These are phyloP conservation scores for Microdochium trichocladiopsis DNA, from an alignment of 2,329 filamentous ascomycete species.

Conservation along the genomic window DNA sequence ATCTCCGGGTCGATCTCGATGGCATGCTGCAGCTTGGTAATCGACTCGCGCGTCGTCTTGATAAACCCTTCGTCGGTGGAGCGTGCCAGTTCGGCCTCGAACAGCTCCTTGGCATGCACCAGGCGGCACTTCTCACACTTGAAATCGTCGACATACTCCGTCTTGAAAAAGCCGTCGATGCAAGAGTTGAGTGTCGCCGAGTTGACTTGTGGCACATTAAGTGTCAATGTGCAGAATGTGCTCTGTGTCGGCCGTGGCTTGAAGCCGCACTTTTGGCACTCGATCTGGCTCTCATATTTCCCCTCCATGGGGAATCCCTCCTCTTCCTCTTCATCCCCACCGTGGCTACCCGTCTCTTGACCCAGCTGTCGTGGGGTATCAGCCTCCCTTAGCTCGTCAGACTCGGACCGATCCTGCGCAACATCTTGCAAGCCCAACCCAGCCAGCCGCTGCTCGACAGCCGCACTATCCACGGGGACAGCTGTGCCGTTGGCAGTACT, in stretches of 20 bases:
- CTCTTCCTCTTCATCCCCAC: constrained; percentile 39
- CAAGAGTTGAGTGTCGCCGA: constrained; percentile 79
- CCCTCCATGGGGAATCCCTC: constrained; percentile 89
- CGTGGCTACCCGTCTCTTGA: constrained; percentile 3
- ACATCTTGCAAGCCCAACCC: constrained; percentile 14
- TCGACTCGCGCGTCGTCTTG: constrained; percentile 45
- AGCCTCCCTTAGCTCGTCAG: constrained; percentile 3
- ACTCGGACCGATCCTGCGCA: constrained; percentile 6
- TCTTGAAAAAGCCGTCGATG: constrained; percentile 90
- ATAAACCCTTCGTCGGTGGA: constrained; percentile 46
- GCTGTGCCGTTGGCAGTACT: constrained; percentile 4
- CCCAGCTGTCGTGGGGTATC: constrained; percentile 8
- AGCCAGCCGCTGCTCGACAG: constrained; percentile 21
- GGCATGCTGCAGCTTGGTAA: constrained; percentile 59
- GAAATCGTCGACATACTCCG: constrained; percentile 94
- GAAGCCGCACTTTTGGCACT: constrained; percentile 86
- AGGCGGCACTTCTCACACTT: constrained; percentile 90
- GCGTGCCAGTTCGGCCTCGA: constrained; percentile 51
- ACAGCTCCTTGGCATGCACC: constrained; percentile 64
- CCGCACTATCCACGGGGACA: constrained; percentile 16
- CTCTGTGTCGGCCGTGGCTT: constrained; percentile 78
- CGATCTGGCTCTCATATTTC: constrained; percentile 85
- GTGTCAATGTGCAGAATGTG: constrained; percentile 83
- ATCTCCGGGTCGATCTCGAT: constrained; percentile 78
- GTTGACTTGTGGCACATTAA: constrained; percentile 80